These are phyloP conservation scores for Microdochium trichocladiopsis DNA, from an alignment of 2,329 filamentous ascomycete species.

Conservation along the genomic window DNA sequence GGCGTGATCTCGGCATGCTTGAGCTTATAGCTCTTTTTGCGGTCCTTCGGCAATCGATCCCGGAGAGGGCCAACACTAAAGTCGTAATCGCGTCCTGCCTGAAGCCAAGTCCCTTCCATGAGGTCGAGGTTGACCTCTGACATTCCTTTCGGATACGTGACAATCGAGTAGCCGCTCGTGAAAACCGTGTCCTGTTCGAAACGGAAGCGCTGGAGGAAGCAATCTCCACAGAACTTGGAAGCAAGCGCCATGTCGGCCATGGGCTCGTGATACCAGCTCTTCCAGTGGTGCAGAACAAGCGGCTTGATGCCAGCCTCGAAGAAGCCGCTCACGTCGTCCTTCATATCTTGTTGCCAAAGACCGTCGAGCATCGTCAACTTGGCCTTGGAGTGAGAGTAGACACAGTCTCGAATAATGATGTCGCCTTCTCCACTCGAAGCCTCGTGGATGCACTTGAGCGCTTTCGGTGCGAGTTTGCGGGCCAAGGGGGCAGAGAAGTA, in stretches of 20 bases:
- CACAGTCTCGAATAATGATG: conserved; percentile 48
- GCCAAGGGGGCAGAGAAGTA: conserved; percentile 49
- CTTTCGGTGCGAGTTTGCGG: conserved; percentile 34
- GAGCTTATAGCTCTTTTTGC: conserved; percentile 46
- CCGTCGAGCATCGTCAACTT: conserved; percentile 46
- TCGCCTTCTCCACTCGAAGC: conserved; percentile 39
- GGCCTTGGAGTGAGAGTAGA: conserved; percentile 45
- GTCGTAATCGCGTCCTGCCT: conserved; percentile 25
- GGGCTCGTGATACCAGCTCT: conserved; percentile 48
- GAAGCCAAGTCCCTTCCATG: conserved; percentile 45
- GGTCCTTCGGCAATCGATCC: conserved; percentile 19
- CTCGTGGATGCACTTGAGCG: conserved; percentile 39
- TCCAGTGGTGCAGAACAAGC: conserved; percentile 57
- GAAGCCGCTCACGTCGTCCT: conserved; percentile 48
- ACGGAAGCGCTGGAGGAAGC: conserved; percentile 49
- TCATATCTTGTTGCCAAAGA: conserved; percentile 51
- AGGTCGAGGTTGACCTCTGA: conserved; percentile 32
- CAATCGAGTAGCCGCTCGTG: conserved; percentile 52
- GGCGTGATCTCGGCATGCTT: conserved; percentile 33
- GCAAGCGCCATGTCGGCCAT: conserved; percentile 42
- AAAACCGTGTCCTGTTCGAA: conserved; percentile 38
- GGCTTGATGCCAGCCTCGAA: conserved; percentile 49
- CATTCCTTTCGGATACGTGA: conserved; percentile 35
- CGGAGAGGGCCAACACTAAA: conserved; percentile 47
- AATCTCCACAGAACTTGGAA: conserved; percentile 46